phyloP scores from a whole-genome alignment of 2,329 filamentous ascomycete species.

The Byssoonygena ceratinophila region DNA sequence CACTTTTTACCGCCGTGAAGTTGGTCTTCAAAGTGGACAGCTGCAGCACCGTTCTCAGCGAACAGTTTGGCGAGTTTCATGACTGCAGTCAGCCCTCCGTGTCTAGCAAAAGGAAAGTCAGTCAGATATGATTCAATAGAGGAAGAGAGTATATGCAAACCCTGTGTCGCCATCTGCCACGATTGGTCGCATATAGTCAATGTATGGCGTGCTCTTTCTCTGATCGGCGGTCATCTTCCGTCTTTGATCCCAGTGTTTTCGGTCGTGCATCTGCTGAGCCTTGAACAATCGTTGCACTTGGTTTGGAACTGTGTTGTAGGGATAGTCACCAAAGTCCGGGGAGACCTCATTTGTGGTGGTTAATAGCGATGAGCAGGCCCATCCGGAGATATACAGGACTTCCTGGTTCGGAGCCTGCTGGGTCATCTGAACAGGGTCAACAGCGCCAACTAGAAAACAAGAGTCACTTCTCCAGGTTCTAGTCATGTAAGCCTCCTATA shows the following conservation, averaged over 20 bases:
- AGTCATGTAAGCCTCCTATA: no score
- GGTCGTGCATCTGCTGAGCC: constrained; percentile 91
- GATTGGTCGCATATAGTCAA: constrained; percentile 89
- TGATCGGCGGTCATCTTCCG: constrained; percentile 65
- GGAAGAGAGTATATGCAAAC: constrained; percentile 23
- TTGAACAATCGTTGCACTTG: constrained; percentile 94
- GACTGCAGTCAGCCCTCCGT: constrained; percentile 84
- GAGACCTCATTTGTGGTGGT: constrained; percentile 96
- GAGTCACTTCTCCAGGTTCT: constrained; percentile 7
- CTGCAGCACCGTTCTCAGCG: constrained; percentile 90
- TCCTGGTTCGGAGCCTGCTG: constrained; percentile 95
- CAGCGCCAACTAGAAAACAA: constrained; percentile 66
- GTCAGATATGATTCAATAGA: neutral
- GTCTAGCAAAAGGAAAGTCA: constrained; percentile 39
- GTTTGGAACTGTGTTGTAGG: constrained; percentile 97
- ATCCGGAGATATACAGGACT: constrained; percentile 89
- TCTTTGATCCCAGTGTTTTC: constrained; percentile 82
- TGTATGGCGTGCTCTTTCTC: constrained; percentile 65
- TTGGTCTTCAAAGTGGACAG: constrained; percentile 96
- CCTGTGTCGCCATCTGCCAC: constrained; percentile 92
- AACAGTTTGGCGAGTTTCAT: constrained; percentile 96
- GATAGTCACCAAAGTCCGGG: constrained; percentile 95
- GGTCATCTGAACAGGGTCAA: constrained; percentile 99
- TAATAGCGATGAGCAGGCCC: constrained; percentile 89
- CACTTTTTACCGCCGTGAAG: constrained; percentile 98